Percentiles rank a stretch among this genome's conserved stretches.
Evolutionary conservation across 1,139 yeast genomes (phyloP).

Genomic region (Meyerozyma guilliermondii): DNA sequence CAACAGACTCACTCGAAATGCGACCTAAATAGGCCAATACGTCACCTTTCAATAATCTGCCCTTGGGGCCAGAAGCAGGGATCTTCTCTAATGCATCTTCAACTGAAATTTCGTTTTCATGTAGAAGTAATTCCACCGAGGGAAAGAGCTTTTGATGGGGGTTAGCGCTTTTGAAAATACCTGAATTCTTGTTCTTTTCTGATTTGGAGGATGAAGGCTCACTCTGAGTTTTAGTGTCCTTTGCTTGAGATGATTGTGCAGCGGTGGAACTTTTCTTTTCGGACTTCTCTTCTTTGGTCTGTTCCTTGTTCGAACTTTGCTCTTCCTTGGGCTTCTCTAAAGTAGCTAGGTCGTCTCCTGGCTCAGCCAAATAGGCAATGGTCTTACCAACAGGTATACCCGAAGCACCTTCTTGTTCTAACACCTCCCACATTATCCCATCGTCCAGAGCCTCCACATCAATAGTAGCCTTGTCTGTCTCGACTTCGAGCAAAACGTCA

Average conservation of each 20-base stretch:
- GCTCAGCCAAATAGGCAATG: constrained; percentile 85
- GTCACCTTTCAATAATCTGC: constrained; percentile 86
- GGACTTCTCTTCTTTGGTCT: constrained; percentile 5
- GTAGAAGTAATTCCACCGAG: constrained; percentile 67
- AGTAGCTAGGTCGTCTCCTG: constrained; percentile 70
- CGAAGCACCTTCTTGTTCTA: constrained; percentile 65
- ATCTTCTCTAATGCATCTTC: constrained; percentile 70
- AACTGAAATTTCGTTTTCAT: constrained; percentile 53
- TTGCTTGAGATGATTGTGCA: neutral
- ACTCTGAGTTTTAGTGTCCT: constrained; percentile 5
- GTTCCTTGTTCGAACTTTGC: constrained; percentile 12
- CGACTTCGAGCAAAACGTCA: constrained; percentile 82
- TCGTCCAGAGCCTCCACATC: constrained; percentile 94
- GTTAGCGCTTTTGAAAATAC: constrained; percentile 44
- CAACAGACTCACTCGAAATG: constrained; percentile 53
- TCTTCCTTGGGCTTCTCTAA: constrained; percentile 53
- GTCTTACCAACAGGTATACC: constrained; percentile 84
- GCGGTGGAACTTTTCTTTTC: neutral
- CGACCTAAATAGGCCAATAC: constrained; percentile 78
- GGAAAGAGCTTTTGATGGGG: constrained; percentile 70
- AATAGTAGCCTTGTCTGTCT: constrained; percentile 90
- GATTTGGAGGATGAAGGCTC: constrained; percentile 11
- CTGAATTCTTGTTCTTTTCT: constrained; percentile 11
- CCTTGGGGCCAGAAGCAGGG: constrained; percentile 84
- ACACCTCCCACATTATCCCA: constrained; percentile 78